These are phyloP conservation scores for Linnemannia elongata DNA, from an alignment of 192 early-diverging fungal genomes.

Conservation along the genomic window DNA sequence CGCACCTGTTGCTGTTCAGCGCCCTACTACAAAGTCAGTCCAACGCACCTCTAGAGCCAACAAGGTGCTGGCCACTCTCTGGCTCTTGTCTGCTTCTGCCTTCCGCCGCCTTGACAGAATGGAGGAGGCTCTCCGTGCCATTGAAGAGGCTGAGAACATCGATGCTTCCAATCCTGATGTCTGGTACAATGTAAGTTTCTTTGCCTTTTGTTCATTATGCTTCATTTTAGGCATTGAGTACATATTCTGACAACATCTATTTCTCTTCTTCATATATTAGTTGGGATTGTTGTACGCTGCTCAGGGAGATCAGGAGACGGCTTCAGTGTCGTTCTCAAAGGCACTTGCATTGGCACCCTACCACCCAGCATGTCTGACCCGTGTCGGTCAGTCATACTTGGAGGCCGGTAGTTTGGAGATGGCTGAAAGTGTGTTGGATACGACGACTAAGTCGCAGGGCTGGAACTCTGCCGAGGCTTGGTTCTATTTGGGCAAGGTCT, in stretches of 20 bases:
- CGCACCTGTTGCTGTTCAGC: constrained; percentile 28
- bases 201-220: background rate
- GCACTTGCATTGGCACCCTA: constrained; percentile 57
- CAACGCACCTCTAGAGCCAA: constrained; percentile 58
- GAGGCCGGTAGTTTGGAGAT: constrained; percentile 55
- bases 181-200: constrained; percentile 58
- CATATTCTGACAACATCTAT: background rate
- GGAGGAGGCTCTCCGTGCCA: constrained; percentile 64
- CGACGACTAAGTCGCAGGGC: constrained; percentile 61
- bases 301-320: constrained; percentile 48
- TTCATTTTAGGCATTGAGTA: too few relatives aligned
- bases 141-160: constrained; percentile 65
- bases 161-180: constrained; percentile 62
- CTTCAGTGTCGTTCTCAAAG: constrained; percentile 63
- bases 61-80: constrained; percentile 58
- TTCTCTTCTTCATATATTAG: background rate
- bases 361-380: constrained; percentile 56
- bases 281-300: constrained; percentile 53
- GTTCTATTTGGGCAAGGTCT: constrained; percentile 65
- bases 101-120: constrained; percentile 58
- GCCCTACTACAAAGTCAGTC: constrained; percentile 43
- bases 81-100: constrained; percentile 62
- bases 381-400: constrained; percentile 62
- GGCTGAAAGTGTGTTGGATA: constrained; percentile 65
- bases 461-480: constrained; percentile 76